Conservation (phyloP, 1,284 basidiomycete species). For the Malassezia arunalokei region DNA sequence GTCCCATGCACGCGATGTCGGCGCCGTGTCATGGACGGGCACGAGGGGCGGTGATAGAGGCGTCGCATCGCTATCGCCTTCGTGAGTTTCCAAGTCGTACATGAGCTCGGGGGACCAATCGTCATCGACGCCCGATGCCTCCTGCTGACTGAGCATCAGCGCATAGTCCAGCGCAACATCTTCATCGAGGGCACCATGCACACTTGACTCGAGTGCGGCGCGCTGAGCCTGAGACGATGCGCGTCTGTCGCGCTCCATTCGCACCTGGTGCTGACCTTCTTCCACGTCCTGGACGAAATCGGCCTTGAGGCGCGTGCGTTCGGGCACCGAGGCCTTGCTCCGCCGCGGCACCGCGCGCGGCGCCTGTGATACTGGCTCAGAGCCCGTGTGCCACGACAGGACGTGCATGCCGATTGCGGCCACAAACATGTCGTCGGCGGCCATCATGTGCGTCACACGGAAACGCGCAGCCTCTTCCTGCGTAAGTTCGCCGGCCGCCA, state of each 20-base stretch:
- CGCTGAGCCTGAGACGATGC: constrained; percentile 51
- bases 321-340: constrained; percentile 15
- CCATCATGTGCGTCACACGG: constrained; percentile 55
- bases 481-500: constrained; percentile 50
- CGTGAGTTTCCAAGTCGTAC: constrained; percentile 5
- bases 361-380: constrained; percentile 37
- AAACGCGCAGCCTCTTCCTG: constrained; percentile 48
- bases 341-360: constrained; percentile 5
- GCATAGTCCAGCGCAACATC: constrained; percentile 67
- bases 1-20: constrained; percentile 34
- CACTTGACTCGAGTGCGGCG: constrained; percentile 50
- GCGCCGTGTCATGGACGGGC: background rate
- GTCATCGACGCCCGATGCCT: constrained; percentile 39
- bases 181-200: constrained; percentile 63
- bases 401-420: constrained; percentile 57
- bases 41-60: background rate
- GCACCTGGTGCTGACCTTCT: constrained; percentile 36
- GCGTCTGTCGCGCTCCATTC: constrained; percentile 57
- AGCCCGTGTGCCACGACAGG: constrained; percentile 54
- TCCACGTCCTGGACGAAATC: constrained; percentile 37
- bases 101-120: constrained; percentile 12
- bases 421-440: constrained; percentile 57
- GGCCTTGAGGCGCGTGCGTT: constrained; percentile 23
- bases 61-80: constrained; percentile 13
- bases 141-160: constrained; percentile 72